Conservation (phyloP, 2,329 filamentous ascomycete species). For the Lecanicillium sp. region DNA sequence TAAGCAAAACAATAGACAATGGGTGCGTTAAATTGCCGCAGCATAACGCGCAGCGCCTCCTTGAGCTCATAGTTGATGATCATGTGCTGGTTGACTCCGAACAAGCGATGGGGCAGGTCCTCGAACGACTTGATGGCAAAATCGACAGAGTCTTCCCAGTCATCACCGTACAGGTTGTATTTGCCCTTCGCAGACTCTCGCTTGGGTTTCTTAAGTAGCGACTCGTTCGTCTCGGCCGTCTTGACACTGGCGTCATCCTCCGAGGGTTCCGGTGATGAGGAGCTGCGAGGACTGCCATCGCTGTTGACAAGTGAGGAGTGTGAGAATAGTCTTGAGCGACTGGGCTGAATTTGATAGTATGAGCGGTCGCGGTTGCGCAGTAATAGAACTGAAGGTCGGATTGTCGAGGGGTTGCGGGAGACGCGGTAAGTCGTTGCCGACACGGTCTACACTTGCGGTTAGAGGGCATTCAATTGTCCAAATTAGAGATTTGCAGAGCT, state of each 20-base stretch:
- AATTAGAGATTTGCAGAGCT: no score
- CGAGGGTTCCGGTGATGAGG: background rate
- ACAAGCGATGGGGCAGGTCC: slow-evolving; percentile 47
- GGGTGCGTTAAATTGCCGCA: slow-evolving; percentile 87
- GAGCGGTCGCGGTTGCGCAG: background rate
- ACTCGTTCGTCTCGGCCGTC: background rate
- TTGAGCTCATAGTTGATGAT: slow-evolving; percentile 94
- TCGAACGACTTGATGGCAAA: slow-evolving; percentile 37
- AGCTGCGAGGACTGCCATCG: background rate
- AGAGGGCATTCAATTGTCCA: no score
- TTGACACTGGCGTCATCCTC: background rate
- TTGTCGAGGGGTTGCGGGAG: background rate
- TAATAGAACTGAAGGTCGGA: background rate
- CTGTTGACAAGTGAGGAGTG: background rate
- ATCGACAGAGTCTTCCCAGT: slow-evolving; percentile 40
- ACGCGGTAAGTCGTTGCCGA: background rate
- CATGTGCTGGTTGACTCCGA: slow-evolving; percentile 95
- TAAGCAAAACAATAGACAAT: slow-evolving; percentile 97
- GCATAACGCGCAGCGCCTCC: slow-evolving; percentile 75
- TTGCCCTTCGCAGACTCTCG: slow-evolving; percentile 25
- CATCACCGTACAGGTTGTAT: slow-evolving; percentile 32
- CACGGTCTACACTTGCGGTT: background rate
- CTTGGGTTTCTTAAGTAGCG: slow-evolving; percentile 14
- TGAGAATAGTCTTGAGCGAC: background rate
- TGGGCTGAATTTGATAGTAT: background rate